Evolutionary conservation across 345 rosid genomes (phyloP), one percentile per base, ranked within the genome.

Genomic region (Arabidopsis arenosa): DNA sequence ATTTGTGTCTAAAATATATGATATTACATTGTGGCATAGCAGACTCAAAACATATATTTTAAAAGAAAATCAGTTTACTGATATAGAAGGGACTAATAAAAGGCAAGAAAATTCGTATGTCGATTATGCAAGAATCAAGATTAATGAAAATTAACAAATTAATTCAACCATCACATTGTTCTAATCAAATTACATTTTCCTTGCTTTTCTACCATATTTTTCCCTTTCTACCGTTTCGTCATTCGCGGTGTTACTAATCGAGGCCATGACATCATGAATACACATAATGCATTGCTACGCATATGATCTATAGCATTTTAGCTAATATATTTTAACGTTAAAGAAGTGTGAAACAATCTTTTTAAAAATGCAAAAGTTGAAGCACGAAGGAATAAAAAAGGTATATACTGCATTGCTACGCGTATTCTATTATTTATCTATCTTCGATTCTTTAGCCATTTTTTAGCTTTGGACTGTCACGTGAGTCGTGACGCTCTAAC

Each of bases 401-500:
- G 76, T 26, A 63, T 40, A 72, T 63, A 63, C 70, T 53, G 32
- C 75, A 49, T 26, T 70, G 39, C 37, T 59, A 58, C 37, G 51
- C 4, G 45, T 58, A 28, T 57, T 60, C 32, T 60, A 26, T 47
- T 47, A 35, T 59, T 59, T 23, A 36, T 60, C 32, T 28, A 72
- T 39, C 39, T 28, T 61, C 23, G 59, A 7, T 59, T 71, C 59
- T 48, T 15, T 49, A 72, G 32, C 30, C 7, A 45, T 9, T 15
- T 9, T 15, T 47, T 47, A 48, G 44, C 66, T 49, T 36, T 39
- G 52, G 68, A 51, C 2, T 61, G 60, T 49, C 75, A 72, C 68
- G 68, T 28, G 32, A 28, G 32, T 28, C 32, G 32, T 72, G 75
- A 51, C 52, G 13, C 68, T 28, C 52, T 49, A 59, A 15, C 52